Base-by-base conservation (phyloP, 73 alveolate genomes). In the Paramecium primaurelia region DNA sequence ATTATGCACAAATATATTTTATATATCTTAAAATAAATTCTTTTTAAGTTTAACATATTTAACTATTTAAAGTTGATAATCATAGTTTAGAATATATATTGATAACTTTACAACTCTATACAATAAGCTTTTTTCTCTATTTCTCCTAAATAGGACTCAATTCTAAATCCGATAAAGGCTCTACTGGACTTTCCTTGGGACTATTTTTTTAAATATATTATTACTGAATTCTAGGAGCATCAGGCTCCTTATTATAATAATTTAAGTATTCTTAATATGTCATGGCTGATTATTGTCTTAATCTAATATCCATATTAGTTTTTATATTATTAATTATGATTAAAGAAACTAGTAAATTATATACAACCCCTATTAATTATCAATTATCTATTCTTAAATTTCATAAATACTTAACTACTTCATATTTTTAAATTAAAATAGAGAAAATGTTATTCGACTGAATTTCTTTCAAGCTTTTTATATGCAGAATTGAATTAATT, bases 141-240 rank as follows among this genome's bases (percentile, higher is more conserved):
- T 32, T 64, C 47, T 34, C 84, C 20, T 64, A 12, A 64, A 54
- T 2, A 12, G 84, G 84, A 18, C 84, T 64, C 20, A 64, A 34
- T 64, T 64, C 84, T 34, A 64, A 26, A 64, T 64, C 84, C 2
- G 84, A 64, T 32, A 64, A 28, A 11, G 47, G 51, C 20, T 64
- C 84, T 64, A 64, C 84, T 64, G 84, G 84, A 64, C 84, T 64
- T 14, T 64, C 51, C 47, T 64, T 64, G 0, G 84, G 84, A 12
- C 84, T 64, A 28, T 25, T 11, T 12, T 64, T 54, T 54, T 11
- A 64, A 6, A 25, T 2, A 32, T 34, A 11, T 32, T 64, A 64
- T 64, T 64, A 64, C 84, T 32, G 7, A 25, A 64, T 22, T 28
- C 54, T 6, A 28, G 84, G 84, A 64, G 84, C 30, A 64, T 64